Conservation (phyloP, 1,284 basidiomycete species). For the Hypsizygus ulmarius region DNA sequence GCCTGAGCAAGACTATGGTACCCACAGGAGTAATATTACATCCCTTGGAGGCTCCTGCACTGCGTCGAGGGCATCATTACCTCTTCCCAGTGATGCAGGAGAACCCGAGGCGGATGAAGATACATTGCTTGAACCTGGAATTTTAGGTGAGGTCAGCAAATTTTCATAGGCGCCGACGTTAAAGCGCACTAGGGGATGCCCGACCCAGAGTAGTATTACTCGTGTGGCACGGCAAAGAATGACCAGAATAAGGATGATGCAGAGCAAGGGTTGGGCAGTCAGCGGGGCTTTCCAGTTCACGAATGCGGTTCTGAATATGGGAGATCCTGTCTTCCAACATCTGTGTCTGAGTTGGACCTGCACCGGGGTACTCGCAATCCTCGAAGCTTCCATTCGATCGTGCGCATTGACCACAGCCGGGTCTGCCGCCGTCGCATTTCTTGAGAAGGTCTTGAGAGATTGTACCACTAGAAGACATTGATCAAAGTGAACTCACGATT, state of each 20-base stretch:
- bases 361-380: constrained; percentile 39
- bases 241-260: constrained; percentile 26
- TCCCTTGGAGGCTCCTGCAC: constrained; percentile 12
- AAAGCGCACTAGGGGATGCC: constrained; percentile 5
- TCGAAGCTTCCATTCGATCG: constrained; percentile 31
- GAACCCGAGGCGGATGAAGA: constrained; percentile 17
- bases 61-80: not conserved
- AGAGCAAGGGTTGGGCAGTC: constrained; percentile 20
- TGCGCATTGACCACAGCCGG: constrained; percentile 36
- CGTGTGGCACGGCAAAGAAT: not conserved
- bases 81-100: constrained; percentile 8
- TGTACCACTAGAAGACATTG: not conserved
- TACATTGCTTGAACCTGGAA: not conserved
- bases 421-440: constrained; percentile 40
- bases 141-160: not conserved
- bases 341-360: constrained; percentile 34
- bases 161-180: not conserved
- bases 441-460: constrained; percentile 13
- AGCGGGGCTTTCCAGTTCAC: constrained; percentile 30
- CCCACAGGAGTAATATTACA: constrained; percentile 12
- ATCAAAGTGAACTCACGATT: constrained; percentile 24
- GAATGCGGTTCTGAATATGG: constrained; percentile 35
- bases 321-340: constrained; percentile 37
- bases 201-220: constrained; percentile 11
- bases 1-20: not conserved